Evolutionary conservation across 2,329 filamentous ascomycete genomes (phyloP).

Genomic region (Teratosphaeria destructans): DNA sequence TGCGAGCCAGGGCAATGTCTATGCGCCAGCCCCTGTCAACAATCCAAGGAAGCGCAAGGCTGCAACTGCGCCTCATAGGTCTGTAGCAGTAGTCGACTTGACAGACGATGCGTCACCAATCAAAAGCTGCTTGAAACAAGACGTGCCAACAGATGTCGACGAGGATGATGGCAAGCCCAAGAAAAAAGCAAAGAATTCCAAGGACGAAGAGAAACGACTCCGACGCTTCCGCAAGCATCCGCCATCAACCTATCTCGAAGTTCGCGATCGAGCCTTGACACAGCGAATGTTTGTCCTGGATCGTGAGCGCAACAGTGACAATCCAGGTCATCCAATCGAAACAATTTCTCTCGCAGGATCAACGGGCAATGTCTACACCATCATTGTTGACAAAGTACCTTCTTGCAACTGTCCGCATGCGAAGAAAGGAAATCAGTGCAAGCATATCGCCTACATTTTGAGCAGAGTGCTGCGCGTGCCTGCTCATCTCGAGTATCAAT

Average conservation of each 20-base stretch:
- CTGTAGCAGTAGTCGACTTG: conserved; percentile 4
- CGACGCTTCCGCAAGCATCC: conserved; percentile 8
- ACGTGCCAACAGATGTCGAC: background rate
- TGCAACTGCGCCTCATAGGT: background rate
- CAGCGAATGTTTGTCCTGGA: conserved; percentile 47
- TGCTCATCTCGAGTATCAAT: conserved; percentile 46
- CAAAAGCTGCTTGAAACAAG: conserved; percentile 2
- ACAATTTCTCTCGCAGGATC: conserved; percentile 47
- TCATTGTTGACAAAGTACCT: conserved; percentile 43
- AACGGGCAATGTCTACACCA: conserved; percentile 52
- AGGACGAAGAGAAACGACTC: conserved; percentile 18
- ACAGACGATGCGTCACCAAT: conserved; percentile 6
- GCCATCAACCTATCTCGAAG: conserved; percentile 11
- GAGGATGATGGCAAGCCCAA: conserved; percentile 4
- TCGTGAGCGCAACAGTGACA: conserved; percentile 35
- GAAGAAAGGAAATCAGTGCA: conserved; percentile 46
- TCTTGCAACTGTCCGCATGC: conserved; percentile 18
- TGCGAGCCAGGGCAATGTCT: background rate
- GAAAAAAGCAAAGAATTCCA: conserved; percentile 3
- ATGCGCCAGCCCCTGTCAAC: background rate
- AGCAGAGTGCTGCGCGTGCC: conserved; percentile 48
- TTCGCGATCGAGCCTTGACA: conserved; percentile 13
- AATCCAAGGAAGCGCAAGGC: conserved; percentile 7
- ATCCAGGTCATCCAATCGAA: conserved; percentile 40
- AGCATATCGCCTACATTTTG: conserved; percentile 54